Evolutionary conservation across 352 stramenopile species (phyloP).

Genomic region (Phytophthora gonapodyides): DNA sequence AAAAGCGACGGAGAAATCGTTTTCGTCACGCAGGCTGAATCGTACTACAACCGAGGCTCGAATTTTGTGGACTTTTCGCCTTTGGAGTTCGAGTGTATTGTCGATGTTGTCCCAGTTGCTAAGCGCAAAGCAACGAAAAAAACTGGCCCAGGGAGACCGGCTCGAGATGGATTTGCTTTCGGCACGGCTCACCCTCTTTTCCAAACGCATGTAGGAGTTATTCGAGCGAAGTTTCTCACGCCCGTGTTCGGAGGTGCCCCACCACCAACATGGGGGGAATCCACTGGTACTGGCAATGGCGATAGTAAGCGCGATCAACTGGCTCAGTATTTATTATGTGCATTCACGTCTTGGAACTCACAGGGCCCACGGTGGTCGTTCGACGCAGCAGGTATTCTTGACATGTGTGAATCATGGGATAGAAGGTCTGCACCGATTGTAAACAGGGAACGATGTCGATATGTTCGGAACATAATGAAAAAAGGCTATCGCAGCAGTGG

Average conservation of each 20-base stretch:
- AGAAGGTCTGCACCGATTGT: not conserved
- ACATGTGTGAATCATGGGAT: slow-evolving; percentile 8
- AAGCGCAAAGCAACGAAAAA: not conserved
- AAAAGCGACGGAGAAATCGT: not conserved
- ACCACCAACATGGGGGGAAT: slow-evolving; percentile 1
- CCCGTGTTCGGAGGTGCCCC: slow-evolving; percentile 1
- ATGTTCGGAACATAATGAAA: slow-evolving; percentile 8
- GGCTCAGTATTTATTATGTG: slow-evolving; percentile 1
- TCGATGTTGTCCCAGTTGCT: not conserved
- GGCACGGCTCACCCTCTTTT: slow-evolving; percentile 4
- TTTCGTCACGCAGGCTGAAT: slow-evolving; percentile 6
- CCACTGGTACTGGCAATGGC: not conserved
- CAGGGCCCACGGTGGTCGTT: not conserved
- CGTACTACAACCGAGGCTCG: slow-evolving; percentile 1
- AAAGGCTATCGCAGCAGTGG: not conserved
- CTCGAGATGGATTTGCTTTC: not conserved
- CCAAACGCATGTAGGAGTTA: slow-evolving; percentile 1
- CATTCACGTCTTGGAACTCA: not conserved
- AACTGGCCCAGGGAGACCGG: not conserved
- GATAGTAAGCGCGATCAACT: not conserved
- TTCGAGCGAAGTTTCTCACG: slow-evolving; percentile 2
- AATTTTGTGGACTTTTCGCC: slow-evolving; percentile 7
- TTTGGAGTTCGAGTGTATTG: slow-evolving; percentile 6
- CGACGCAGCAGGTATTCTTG: not conserved
- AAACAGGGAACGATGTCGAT: slow-evolving; percentile 5